phyloP scores from a whole-genome alignment of 2,329 filamentous ascomycete genomes.

The Colletotrichum tofieldiae region DNA sequence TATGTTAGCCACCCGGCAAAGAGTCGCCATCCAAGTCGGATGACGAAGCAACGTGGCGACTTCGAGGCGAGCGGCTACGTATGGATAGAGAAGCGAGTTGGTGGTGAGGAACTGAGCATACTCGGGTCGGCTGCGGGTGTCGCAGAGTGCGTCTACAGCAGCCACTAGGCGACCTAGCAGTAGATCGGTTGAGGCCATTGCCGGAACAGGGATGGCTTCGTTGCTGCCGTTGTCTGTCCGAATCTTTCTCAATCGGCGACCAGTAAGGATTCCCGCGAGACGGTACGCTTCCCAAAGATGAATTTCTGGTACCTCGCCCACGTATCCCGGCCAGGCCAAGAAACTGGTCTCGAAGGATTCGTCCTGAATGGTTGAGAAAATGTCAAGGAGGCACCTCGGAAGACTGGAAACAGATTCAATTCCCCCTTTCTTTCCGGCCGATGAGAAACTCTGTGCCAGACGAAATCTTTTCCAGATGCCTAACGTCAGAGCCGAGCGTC shows the following conservation, averaged over 20 bases:
- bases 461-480: too few species aligned
- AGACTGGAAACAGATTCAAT: too few species aligned
- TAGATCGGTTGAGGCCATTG: constrained; percentile 20
- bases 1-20: neutral
- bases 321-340: constrained; percentile 44
- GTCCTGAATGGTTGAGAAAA: neutral
- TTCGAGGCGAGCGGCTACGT: constrained; percentile 47
- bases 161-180: constrained; percentile 46
- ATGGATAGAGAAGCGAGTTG: constrained; percentile 48
- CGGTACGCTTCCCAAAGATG: constrained; percentile 49
- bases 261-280: constrained; percentile 44
- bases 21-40: constrained; percentile 35
- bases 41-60: constrained; percentile 39
- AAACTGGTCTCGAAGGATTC: constrained; percentile 40
- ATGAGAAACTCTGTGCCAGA: too few species aligned
- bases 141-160: constrained; percentile 45
- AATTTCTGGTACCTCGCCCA: constrained; percentile 46
- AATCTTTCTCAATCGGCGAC: constrained; percentile 32
- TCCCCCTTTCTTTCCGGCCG: too few species aligned
- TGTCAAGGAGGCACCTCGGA: too few species aligned
- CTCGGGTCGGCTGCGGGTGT: constrained; percentile 38
- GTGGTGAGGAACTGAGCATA: constrained; percentile 42
- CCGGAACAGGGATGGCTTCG: neutral
- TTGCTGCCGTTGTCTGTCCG: neutral
- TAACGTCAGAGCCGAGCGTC: too few species aligned